phyloP scores from a whole-genome alignment of 495 filamentous ascomycete genomes.

The Xylaria bambusicola region DNA sequence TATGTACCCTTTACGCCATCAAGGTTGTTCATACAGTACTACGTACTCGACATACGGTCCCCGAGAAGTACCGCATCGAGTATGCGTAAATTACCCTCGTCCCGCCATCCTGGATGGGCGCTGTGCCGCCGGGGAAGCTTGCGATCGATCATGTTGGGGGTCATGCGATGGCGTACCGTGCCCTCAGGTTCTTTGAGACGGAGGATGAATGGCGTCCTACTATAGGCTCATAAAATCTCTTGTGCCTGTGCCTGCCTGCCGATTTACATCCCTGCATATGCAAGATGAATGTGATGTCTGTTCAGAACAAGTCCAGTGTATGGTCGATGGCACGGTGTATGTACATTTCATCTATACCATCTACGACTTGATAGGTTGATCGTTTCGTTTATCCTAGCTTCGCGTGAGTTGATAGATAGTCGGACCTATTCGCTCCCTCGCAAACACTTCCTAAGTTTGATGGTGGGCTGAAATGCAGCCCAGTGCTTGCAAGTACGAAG shows the following conservation, averaged over 20 bases:
- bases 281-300: constrained; percentile 4
- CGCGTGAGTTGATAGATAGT: neutral
- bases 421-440: neutral
- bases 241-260: constrained; percentile 10
- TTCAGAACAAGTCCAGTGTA: neutral
- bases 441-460: neutral
- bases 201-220: neutral
- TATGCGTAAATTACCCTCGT: neutral
- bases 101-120: constrained; percentile 11
- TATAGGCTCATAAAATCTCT: constrained; percentile 3
- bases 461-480: neutral
- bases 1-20: no score
- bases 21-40: neutral
- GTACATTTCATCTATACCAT: no score
- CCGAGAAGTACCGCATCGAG: neutral
- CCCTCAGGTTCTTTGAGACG: neutral
- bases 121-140: constrained; percentile 10
- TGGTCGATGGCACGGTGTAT: constrained; percentile 1
- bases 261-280: constrained; percentile 14
- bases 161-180: constrained; percentile 6
- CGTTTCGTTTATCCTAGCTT: no score
- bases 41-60: neutral
- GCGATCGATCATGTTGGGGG: constrained; percentile 13
- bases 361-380: no score
- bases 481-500: neutral